Evolutionary conservation across 176 grass and related monocot genomes (phyloP).

Genomic region (Musa acuminata): DNA sequence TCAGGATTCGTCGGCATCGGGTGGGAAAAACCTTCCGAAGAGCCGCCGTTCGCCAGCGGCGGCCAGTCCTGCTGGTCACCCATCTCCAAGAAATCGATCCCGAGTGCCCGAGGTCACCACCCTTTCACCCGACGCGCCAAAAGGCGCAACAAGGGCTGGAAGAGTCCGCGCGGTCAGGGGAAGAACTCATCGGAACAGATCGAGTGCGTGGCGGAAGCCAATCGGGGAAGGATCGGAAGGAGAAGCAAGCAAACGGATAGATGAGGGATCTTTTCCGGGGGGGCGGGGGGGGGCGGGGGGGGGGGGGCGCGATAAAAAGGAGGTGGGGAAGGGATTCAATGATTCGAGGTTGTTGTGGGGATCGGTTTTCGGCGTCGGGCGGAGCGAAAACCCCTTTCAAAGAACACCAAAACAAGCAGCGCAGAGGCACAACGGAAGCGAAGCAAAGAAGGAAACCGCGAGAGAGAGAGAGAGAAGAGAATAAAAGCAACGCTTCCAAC

Average conservation of each 20-base stretch:
- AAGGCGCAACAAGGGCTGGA: neutral
- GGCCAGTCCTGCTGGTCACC: constrained; percentile 46
- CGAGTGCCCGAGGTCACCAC: constrained; percentile 1
- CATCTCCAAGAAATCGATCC: constrained; percentile 30
- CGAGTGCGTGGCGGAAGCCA: neutral
- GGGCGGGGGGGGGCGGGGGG: too few relatives aligned
- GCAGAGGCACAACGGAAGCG: too few relatives aligned
- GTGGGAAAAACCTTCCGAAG: constrained; percentile 2
- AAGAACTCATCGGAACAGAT: neutral
- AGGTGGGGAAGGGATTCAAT: too few relatives aligned
- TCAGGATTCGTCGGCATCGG: constrained; percentile 30
- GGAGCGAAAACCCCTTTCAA: too few relatives aligned
- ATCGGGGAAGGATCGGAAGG: neutral
- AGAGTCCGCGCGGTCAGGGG: constrained; percentile 1
- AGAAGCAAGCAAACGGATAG: neutral
- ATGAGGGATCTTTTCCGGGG: neutral
- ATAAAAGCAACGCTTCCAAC: too few relatives aligned
- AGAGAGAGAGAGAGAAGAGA: too few relatives aligned
- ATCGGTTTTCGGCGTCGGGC: too few relatives aligned
- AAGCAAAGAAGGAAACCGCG: too few relatives aligned
- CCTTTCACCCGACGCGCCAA: neutral
- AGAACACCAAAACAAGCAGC: too few relatives aligned
- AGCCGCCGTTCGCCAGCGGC: constrained; percentile 14
- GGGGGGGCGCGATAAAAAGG: neutral
- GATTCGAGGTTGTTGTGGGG: too few relatives aligned